Evolutionary conservation across 495 filamentous ascomycete genomes (phyloP), one percentile per base, ranked within the genome.

Genomic region (Aspergillus sparsus): DNA sequence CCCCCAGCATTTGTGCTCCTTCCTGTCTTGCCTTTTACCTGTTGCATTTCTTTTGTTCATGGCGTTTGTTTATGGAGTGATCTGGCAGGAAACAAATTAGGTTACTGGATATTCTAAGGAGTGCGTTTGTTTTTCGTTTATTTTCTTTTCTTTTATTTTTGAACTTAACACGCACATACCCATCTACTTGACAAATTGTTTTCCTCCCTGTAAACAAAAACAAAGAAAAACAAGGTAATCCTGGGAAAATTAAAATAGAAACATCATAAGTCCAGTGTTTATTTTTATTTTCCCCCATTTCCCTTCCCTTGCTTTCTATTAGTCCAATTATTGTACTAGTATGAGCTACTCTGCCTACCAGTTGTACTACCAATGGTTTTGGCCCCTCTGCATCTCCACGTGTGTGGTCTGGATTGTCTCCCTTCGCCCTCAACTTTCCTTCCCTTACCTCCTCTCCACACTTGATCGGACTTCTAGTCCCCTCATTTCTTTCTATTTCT

Each of bases 31-130:
- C 37, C 49, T 16, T 55, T 53, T 7, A 33, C 21, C 36, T 61
- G 16, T 56, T 49, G 57, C 66, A 59, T 66, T 62, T 73, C 59
- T 61, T 72, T 60, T 72, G 64, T 72, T 66, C 52, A 57, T 66
- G 75, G 75, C 74, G 75, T 78, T 27, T 78, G 50, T 58, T 61
- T 60, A 63, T 62, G 71, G 74, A 71, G 68, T 71, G 71, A 70
- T 62, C 60, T 66, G 74, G 68, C 60, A 60, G 68, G 65, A 63
- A 67, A 61, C 57, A 62, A 69, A 68, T 51, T 66, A 70, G 65
- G 68, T 60, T 68, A 66, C 62, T 71, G 68, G 68, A 66, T 73
- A 65, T 68, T 64, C n/a, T 55, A 63, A 69, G 56, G 63, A 65
- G 60, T 63, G 62, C 60, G 31, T 58, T 45, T 18, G 57, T 55